These are phyloP conservation scores for Phytophthora macrochlamydospora DNA, from an alignment of 352 stramenopile species.

Conservation along the genomic window DNA sequence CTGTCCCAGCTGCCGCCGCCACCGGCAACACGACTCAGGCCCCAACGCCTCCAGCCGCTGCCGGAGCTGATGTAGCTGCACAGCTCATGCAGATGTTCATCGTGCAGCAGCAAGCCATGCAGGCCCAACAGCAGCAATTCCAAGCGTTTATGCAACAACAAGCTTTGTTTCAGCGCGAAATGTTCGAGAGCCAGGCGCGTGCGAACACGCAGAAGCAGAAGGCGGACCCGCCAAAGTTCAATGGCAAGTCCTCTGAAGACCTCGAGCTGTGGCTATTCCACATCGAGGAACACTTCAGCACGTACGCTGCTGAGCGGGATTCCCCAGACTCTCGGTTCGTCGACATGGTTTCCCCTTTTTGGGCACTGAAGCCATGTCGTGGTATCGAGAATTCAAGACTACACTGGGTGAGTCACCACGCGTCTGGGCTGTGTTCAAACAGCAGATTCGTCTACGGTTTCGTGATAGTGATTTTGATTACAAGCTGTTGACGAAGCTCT, in stretches of 20 bases:
- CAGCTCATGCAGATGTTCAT: constrained; percentile 4
- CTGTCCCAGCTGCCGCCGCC: too few species aligned
- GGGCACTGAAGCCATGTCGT: constrained; percentile 5
- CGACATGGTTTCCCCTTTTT: constrained; percentile 2
- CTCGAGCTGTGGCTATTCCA: background rate
- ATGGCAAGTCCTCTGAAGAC: background rate
- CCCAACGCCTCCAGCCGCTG: too few species aligned
- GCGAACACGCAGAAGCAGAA: background rate
- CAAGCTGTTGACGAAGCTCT: background rate
- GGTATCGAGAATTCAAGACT: constrained; percentile 7
- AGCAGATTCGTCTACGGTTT: background rate
- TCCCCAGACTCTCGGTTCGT: background rate
- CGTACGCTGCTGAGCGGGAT: background rate
- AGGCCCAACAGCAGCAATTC: constrained; percentile 13
- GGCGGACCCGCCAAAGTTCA: background rate
- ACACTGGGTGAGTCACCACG: background rate
- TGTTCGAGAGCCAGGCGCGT: constrained; percentile 13
- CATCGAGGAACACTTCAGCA: background rate
- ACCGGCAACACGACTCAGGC: too few species aligned
- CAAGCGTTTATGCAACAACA: constrained; percentile 14
- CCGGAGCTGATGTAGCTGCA: too few species aligned
- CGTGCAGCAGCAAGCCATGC: constrained; percentile 9
- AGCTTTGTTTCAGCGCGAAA: constrained; percentile 12
- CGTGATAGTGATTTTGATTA: constrained; percentile 5
- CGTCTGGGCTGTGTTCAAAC: background rate